A percentile compares a stretch with the other conserved stretches of the same genome.
phyloP scores from a whole-genome alignment of 164 flowering plant species.

The Dillenia turbinata region DNA sequence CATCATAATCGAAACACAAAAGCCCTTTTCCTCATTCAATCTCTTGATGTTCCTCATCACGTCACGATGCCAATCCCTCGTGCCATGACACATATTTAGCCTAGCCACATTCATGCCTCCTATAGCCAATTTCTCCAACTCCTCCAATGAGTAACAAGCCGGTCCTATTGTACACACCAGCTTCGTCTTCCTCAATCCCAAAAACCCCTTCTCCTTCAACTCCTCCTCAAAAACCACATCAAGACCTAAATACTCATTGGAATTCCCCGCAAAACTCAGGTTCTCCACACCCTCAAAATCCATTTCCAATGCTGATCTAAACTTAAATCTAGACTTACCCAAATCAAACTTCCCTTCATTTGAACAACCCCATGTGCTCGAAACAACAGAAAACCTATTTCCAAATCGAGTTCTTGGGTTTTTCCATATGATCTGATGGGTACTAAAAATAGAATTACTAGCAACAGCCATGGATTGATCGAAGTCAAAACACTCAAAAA shows the following conservation, averaged over 20 bases:
- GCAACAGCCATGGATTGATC: slow-evolving; percentile 26
- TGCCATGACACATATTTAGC: slow-evolving; percentile 78
- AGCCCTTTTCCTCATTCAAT: slow-evolving; percentile 74
- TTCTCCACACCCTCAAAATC: slow-evolving; percentile 16
- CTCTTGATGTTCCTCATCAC: slow-evolving; percentile 65
- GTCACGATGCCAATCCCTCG: slow-evolving; percentile 70
- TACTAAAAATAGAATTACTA: slow-evolving; percentile 15
- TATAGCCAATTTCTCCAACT: slow-evolving; percentile 54
- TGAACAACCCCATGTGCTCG: slow-evolving; percentile 3
- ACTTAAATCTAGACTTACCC: slow-evolving; percentile 3
- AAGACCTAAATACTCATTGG: slow-evolving; percentile 26
- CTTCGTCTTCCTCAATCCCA: slow-evolving; percentile 85
- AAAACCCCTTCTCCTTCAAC: slow-evolving; percentile 66
- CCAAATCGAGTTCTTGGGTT: slow-evolving; percentile 6
- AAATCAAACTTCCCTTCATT: slow-evolving; percentile 8
- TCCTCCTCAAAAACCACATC: slow-evolving; percentile 64
- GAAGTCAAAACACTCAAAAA: too few relatives aligned
- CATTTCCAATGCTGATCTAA: slow-evolving; percentile 22
- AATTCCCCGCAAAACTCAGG: background rate
- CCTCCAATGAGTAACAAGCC: slow-evolving; percentile 52
- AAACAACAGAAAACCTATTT: slow-evolving; percentile 14
- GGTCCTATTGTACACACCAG: slow-evolving; percentile 86
- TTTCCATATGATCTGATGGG: slow-evolving; percentile 13
- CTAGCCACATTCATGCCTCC: slow-evolving; percentile 87
- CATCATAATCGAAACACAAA: slow-evolving; percentile 72